phyloP scores from a whole-genome alignment of 2,329 filamentous ascomycete genomes.

The Bipolaris cookei region DNA sequence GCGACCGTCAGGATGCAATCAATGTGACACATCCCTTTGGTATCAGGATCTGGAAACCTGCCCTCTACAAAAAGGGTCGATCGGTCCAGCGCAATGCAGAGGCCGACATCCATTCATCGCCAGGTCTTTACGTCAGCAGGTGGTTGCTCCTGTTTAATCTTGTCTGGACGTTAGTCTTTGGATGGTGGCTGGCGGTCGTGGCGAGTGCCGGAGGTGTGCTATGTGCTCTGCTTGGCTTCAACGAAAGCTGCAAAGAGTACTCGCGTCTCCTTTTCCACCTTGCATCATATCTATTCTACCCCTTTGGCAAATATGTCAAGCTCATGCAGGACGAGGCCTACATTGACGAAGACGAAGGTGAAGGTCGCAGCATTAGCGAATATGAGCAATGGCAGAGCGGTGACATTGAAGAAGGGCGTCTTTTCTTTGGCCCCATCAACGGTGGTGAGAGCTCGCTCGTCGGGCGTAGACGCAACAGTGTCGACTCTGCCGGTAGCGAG shows the following conservation, averaged over 20 bases:
- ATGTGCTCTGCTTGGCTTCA: conserved; percentile 80
- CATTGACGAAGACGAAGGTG: conserved; percentile 89
- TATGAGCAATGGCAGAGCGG: conserved; percentile 99
- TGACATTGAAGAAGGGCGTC: conserved; percentile 89
- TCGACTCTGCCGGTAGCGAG: conserved; percentile 86
- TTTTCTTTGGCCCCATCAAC: conserved; percentile 88
- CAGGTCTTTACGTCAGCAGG: conserved; percentile 81
- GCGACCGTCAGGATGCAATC: conserved; percentile 95
- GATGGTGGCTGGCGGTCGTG: conserved; percentile 90
- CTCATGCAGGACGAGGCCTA: conserved; percentile 94
- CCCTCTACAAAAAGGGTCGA: conserved; percentile 94
- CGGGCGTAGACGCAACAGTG: conserved; percentile 83
- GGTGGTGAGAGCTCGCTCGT: conserved; percentile 75
- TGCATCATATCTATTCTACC: conserved; percentile 87
- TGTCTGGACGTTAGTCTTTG: conserved; percentile 88
- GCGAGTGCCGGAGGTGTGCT: conserved; percentile 75
- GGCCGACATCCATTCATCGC: conserved; percentile 94
- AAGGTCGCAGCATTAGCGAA: conserved; percentile 95
- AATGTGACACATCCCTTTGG: conserved; percentile 99
- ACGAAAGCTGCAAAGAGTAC: conserved; percentile 81
- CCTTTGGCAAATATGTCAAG: conserved; percentile 94
- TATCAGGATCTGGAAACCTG: conserved; percentile 98
- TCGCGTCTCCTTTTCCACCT: conserved; percentile 84
- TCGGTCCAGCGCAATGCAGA: conserved; percentile 97
- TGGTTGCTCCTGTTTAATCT: conserved; percentile 90